These are phyloP conservation scores for Hydrangea macrophylla DNA, from an alignment of 148 eudicot genomes.

Conservation along the genomic window DNA sequence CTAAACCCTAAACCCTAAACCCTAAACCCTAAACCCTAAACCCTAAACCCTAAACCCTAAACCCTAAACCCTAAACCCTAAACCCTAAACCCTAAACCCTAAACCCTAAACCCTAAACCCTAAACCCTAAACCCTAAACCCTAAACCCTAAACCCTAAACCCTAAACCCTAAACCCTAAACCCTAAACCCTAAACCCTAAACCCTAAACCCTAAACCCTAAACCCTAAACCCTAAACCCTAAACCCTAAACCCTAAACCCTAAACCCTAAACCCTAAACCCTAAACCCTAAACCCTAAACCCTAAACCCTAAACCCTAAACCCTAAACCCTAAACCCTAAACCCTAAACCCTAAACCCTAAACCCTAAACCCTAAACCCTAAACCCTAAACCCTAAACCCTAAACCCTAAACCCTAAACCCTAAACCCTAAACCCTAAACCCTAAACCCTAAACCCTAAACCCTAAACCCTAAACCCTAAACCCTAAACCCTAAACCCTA, in stretches of 20 bases:
- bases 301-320: not conserved
- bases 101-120: not conserved
- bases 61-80: not conserved
- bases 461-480: not conserved
- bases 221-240: not conserved
- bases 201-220: not conserved
- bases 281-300: not conserved
- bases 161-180: not conserved
- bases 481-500: not conserved
- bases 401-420: not conserved
- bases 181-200: not conserved
- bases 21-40: not conserved
- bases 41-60: not conserved
- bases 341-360: not conserved
- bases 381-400: not conserved
- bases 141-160: not conserved
- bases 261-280: not conserved
- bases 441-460: not conserved
- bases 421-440: not conserved
- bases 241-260: not conserved
- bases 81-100: not conserved
- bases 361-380: not conserved
- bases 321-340: not conserved
- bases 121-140: not conserved
- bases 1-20: not conserved